Percentiles rank a stretch among this genome's conserved stretches.
phyloP scores from a whole-genome alignment of 1,139 yeast species.

The Geotrichum siamense region DNA sequence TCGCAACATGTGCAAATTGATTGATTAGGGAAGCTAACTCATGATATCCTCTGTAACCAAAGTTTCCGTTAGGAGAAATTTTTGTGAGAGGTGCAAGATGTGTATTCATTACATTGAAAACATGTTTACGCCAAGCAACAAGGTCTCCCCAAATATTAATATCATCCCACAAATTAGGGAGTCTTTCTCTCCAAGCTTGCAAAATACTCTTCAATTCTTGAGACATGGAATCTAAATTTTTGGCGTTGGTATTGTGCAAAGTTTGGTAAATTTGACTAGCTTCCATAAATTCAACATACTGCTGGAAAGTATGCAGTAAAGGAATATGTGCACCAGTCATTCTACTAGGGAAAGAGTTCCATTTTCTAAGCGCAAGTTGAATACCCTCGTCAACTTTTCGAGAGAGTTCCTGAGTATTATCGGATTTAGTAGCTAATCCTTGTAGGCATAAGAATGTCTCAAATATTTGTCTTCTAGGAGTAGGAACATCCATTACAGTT shows the following conservation, averaged over 20 bases:
- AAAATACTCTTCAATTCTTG: constrained; percentile 90
- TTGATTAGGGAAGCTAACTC: constrained; percentile 99
- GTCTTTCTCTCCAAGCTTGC: constrained; percentile 96
- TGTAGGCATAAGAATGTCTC: constrained; percentile 91
- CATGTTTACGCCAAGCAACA: constrained; percentile 98
- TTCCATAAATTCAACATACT: constrained; percentile 95
- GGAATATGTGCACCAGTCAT: constrained; percentile 85
- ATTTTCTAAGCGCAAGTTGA: constrained; percentile 82
- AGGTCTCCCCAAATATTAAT: constrained; percentile 96
- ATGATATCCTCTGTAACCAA: constrained; percentile 95
- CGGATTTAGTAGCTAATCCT: constrained; percentile 87
- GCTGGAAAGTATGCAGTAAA: constrained; percentile 89
- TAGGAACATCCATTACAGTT: constrained; percentile 97
- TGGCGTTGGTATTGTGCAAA: constrained; percentile 82
- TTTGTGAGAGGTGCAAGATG: constrained; percentile 92
- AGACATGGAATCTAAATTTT: constrained; percentile 82
- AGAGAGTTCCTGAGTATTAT: constrained; percentile 68
- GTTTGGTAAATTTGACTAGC: constrained; percentile 92
- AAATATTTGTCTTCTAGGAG: constrained; percentile 92
- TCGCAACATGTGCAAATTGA: constrained; percentile 95
- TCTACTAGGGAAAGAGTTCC: constrained; percentile 82
- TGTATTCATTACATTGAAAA: constrained; percentile 92
- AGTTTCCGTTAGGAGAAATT: constrained; percentile 76
- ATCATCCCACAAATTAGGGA: constrained; percentile 96
- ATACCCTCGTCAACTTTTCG: constrained; percentile 93